Conservation (phyloP, 768 basidiomycete genomes). For the Dentipellis fragilis region DNA sequence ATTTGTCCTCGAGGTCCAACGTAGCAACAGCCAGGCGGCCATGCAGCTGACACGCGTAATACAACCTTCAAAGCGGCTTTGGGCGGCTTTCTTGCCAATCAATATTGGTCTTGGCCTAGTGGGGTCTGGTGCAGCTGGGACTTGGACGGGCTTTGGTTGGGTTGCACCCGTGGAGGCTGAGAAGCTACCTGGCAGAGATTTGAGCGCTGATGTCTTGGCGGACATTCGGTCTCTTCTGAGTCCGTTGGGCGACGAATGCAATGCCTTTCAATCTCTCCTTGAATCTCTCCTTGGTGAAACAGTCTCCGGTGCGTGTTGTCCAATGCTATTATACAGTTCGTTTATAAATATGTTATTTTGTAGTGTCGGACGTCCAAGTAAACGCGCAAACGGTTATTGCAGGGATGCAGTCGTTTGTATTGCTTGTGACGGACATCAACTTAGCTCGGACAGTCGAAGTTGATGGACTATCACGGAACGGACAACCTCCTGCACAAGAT, state of each 20-base stretch:
- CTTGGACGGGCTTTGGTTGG: conserved; percentile 85
- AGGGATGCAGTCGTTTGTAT: conserved; percentile 48
- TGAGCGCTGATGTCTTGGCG: conserved; percentile 36
- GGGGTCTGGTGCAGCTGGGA: conserved; percentile 66
- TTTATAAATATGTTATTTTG: background rate
- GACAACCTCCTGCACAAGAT: conserved; percentile 31
- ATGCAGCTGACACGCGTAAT: conserved; percentile 18
- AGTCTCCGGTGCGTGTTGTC: conserved; percentile 11
- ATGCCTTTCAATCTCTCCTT: conserved; percentile 16
- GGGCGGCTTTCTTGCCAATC: conserved; percentile 48
- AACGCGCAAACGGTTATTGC: conserved; percentile 43
- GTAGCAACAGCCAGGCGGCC: conserved; percentile 30
- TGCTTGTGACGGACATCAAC: conserved; percentile 59
- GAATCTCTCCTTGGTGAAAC: conserved; percentile 14
- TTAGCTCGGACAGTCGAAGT: conserved; percentile 77
- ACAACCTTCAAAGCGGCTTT: conserved; percentile 38
- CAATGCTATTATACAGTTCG: background rate
- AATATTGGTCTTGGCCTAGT: conserved; percentile 71
- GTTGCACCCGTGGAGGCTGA: conserved; percentile 43
- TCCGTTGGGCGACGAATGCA: conserved; percentile 42
- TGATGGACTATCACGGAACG: conserved; percentile 54
- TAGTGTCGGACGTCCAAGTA: conserved; percentile 19
- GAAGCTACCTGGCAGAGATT: conserved; percentile 32
- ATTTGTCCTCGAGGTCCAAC: conserved; percentile 64
- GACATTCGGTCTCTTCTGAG: conserved; percentile 41